Evolutionary conservation across 305 asterid species (phyloP), one percentile per base, ranked within the genome.

Genomic region (Salvia sclarea): DNA sequence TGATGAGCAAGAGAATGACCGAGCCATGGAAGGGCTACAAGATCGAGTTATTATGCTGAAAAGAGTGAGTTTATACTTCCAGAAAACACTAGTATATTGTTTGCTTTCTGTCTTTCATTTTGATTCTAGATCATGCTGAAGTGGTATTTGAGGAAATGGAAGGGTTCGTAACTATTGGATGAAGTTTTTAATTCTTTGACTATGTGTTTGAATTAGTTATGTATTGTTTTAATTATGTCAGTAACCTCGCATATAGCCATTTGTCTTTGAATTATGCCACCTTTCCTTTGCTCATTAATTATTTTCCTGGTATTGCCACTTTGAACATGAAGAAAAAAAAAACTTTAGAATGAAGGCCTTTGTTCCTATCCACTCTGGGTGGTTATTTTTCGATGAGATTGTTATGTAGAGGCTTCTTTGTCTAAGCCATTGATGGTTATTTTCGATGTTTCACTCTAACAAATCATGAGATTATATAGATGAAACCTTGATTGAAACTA

Each of bases 1-100:
- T 83, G 96, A 89, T 65, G 97, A 93, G 80, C 97, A 88, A 53
- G 97, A 93, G 81, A 91, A 91, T 74, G 95, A 93, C 16, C 78
- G 73, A 64, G 90, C 95, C 45, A 21, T 89, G 10, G 96, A 83
- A 78, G 98, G 97, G 69, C 77, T 92, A 66, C 95, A 90, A 78
- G 98, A 90, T 60, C 87, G 96, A 58, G 97, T 88, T 72, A 80
- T 57, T 82, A 70, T 93, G 69, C 87, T 93, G 82, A 92, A 92
- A 83, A 84, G 95, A 69, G 97, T 88, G 79, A 76, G 87, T 78
- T 71, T 61, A 41, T 45, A 24, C 73, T 66, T 40, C 63, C 5
- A 59, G 8, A 71, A 25, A 18, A 44, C 33, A 25, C 45, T 47
- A 2, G 17, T 47, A 16, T 31, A 6, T 17, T 6, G 30, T 41